These are phyloP conservation scores for Cupressus sempervirens DNA, from an alignment of 75 land plant species.

Conservation along the genomic window DNA sequence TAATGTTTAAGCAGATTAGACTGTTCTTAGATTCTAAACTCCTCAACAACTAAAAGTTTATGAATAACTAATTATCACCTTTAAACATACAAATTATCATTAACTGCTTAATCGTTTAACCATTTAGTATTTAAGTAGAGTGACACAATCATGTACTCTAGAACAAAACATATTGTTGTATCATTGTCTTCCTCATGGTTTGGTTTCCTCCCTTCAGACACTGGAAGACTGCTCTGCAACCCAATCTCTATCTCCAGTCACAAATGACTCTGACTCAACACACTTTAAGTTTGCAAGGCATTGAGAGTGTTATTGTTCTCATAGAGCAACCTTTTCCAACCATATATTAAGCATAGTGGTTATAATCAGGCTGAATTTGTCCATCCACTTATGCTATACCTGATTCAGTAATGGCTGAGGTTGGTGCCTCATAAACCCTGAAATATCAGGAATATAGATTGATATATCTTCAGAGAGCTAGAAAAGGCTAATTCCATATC, in stretches of 20 bases:
- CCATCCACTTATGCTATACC: not conserved
- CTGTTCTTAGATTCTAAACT: no score
- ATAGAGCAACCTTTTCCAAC: not conserved
- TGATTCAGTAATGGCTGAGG: not conserved
- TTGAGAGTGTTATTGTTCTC: not conserved
- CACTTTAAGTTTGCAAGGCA: not conserved
- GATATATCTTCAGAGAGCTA: not conserved
- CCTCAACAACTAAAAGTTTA: no score
- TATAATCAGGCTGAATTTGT: not conserved
- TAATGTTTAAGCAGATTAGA: no score
- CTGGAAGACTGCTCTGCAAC: not conserved
- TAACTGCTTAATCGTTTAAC: no score
- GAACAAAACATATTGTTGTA: no score
- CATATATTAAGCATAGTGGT: not conserved
- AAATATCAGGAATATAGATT: not conserved
- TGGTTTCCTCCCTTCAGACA: not conserved
- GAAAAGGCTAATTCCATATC: not conserved
- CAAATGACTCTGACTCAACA: not conserved
- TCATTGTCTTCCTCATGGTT: not conserved
- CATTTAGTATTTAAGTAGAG: no score
- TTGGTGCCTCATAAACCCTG: not conserved
- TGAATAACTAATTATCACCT: no score
- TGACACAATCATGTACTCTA: no score
- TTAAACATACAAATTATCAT: no score
- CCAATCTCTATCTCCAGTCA: not conserved